These are phyloP conservation scores for Lumnitzera littorea DNA, from an alignment of 345 rosid species.

Conservation along the genomic window DNA sequence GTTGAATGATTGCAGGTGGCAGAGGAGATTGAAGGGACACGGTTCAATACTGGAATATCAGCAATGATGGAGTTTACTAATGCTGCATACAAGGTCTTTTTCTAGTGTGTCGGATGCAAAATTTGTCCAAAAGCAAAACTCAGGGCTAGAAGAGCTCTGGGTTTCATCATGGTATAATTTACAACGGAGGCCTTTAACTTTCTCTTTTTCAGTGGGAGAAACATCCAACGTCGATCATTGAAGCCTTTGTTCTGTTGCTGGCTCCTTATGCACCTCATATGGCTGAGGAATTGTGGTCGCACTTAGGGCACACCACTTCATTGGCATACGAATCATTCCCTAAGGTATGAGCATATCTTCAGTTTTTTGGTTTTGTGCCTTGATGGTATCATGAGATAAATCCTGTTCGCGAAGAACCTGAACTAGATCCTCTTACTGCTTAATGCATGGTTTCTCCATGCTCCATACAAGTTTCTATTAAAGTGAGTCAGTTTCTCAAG, in stretches of 20 bases:
- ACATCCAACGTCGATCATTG: conserved; percentile 57
- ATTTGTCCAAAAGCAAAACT: no score
- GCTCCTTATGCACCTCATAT: conserved; percentile 95
- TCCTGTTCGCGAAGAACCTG: no score
- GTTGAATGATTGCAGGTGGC: conserved; percentile 41
- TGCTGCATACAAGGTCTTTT: conserved; percentile 74
- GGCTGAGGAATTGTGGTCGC: conserved; percentile 94
- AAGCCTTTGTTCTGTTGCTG: conserved; percentile 68
- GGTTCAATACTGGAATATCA: conserved; percentile 93
- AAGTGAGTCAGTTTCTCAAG: no score
- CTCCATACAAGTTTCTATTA: no score
- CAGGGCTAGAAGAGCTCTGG: no score
- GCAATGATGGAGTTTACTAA: conserved; percentile 98
- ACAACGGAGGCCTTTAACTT: conserved; percentile 1
- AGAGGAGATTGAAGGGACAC: conserved; percentile 81
- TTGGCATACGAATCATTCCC: conserved; percentile 71
- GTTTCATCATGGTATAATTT: not conserved
- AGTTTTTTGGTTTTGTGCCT: no score
- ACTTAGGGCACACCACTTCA: conserved; percentile 55
- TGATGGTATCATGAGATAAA: no score
- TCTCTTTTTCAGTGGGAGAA: conserved; percentile 59
- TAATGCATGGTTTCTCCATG: no score
- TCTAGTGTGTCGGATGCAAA: not conserved
- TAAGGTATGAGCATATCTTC: conserved; percentile 24
- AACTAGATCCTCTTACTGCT: no score